Base-by-base conservation (phyloP, 1,139 yeast species). In the Pichia sp. region DNA sequence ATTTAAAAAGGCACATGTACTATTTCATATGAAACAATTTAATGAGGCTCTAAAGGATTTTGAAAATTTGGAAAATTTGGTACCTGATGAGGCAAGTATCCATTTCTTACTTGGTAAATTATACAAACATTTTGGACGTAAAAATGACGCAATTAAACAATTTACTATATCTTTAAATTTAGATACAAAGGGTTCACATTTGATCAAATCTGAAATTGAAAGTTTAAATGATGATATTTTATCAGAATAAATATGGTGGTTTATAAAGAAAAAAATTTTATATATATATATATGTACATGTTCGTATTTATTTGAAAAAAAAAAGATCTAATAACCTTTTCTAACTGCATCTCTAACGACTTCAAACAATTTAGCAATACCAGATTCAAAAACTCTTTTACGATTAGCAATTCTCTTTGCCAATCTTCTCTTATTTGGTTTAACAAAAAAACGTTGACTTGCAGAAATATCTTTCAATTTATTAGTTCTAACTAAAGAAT, bases 71-170 rank as follows among this genome's bases (percentile, higher is more conserved):
- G 79, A 77, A 55, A 77, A 77, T 46, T 65, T 85, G 53, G 96
- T 96, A 0, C 97, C 98, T 0, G 95, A 90, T 63, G 97, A 94
- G 64, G 95, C 97, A 0, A 82, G 89, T 48, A 96, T 92, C 25
- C 97, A 90, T 65, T 88, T 85, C 68, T 68, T 90, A 44, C 71
- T 92, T 44, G 98, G 97, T 20, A 90, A 89, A 63, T 72, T 90
- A 52, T 88, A 89, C 71, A 86, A 85, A 60, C 77, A 84, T 36
- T 79, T 84, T 56, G 82, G 84, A 34, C 81, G 86, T 56, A 83
- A 81, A 59, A 80, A 79, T 56, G 80, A 76, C 55, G 97, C 98
- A 1, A 79, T 92, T 40, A 79, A 80, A 57, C 95, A 88, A 59
- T 87, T 86, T 58, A 92, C 97, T 0, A 79, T 85, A 44, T 97